Conservation (phyloP, 257 asterid species). For the Petrea volubilis region DNA sequence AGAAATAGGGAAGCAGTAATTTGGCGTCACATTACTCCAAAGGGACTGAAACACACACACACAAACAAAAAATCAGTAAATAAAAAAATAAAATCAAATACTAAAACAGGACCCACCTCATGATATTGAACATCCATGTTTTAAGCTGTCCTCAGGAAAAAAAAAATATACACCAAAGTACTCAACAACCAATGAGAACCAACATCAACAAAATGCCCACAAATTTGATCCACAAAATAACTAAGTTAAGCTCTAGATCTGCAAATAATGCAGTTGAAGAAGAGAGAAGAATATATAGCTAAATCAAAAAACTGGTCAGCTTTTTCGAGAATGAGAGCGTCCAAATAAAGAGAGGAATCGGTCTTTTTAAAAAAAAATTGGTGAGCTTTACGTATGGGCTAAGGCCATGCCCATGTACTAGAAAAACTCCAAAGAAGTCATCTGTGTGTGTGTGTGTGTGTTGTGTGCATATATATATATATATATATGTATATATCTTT, state of each 20-base stretch:
- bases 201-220: conserved; percentile 11
- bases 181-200: conserved; percentile 17
- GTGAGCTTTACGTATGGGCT: conserved; percentile 31
- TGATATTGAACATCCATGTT: conserved; percentile 70
- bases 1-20: not conserved
- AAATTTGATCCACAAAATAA: not conserved
- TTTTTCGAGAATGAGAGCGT: too few species aligned
- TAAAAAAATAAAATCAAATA: not conserved
- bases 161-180: not conserved
- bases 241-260: not conserved
- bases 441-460: not conserved
- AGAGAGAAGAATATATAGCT: not conserved
- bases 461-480: not conserved
- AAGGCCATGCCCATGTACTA: conserved; percentile 29
- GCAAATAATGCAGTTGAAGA: not conserved
- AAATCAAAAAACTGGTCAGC: too few species aligned
- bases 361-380: conserved; percentile 26
- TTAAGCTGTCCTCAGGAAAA: not conserved
- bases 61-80: not conserved
- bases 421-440: too few species aligned
- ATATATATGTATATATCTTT: not conserved
- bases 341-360: too few species aligned
- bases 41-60: not conserved
- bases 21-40: not conserved
- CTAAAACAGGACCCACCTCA: conserved; percentile 49